phyloP scores from a whole-genome alignment of 768 basidiomycete species.

The Paxillus rubicundulus region DNA sequence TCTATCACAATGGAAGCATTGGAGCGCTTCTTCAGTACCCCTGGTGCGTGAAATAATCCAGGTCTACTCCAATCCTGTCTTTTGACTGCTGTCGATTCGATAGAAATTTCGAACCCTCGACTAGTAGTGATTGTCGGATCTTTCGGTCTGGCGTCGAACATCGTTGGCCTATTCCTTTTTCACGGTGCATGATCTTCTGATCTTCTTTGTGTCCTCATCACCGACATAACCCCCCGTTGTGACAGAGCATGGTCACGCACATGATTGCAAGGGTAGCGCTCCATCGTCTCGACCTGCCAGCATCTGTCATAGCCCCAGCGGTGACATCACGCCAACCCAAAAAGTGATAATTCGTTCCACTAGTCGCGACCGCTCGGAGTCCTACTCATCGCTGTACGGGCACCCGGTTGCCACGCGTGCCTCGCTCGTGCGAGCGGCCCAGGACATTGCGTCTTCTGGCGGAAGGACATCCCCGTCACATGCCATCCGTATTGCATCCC shows the following conservation, averaged over 20 bases:
- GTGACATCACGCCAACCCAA: slow-evolving; percentile 32
- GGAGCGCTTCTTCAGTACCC: slow-evolving; percentile 81
- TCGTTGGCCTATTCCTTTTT: slow-evolving; percentile 92
- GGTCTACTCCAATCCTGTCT: slow-evolving; percentile 5
- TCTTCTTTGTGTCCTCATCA: slow-evolving; percentile 3
- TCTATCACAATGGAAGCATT: slow-evolving; percentile 92
- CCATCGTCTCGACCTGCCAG: slow-evolving; percentile 41
- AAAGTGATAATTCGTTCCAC: slow-evolving; percentile 18
- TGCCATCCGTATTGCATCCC: slow-evolving; percentile 14
- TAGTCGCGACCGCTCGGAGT: slow-evolving; percentile 37
- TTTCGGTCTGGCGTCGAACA: slow-evolving; percentile 85
- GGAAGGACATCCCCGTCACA: slow-evolving; percentile 4
- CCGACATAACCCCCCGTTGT: slow-evolving; percentile 9
- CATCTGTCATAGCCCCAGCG: slow-evolving; percentile 20
- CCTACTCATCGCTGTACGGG: slow-evolving; percentile 67
- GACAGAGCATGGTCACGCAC: slow-evolving; percentile 67
- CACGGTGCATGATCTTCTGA: slow-evolving; percentile 58
- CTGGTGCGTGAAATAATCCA: slow-evolving; percentile 47
- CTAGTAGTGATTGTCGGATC: slow-evolving; percentile 89
- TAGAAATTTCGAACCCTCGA: slow-evolving; percentile 87
- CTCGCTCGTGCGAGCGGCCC: slow-evolving; percentile 76
- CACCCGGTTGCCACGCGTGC: slow-evolving; percentile 71
- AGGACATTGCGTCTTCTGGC: slow-evolving; percentile 60
- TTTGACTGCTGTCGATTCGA: background rate
- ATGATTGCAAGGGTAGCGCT: slow-evolving; percentile 41